phyloP scores from a whole-genome alignment of 345 rosid genomes.

The Lepidium didymum region DNA sequence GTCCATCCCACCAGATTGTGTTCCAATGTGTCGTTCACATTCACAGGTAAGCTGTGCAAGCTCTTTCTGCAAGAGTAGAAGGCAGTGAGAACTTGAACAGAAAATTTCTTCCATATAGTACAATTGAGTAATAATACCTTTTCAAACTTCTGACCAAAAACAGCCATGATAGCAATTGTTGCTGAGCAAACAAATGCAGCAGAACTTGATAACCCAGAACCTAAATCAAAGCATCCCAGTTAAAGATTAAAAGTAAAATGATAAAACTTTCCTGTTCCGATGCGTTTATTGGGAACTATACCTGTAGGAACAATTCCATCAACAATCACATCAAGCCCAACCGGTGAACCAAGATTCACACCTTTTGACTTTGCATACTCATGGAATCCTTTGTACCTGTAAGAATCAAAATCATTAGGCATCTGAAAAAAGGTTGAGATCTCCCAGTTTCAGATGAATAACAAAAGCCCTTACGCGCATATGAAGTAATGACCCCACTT shows the following conservation, averaged over 20 bases:
- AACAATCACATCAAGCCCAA: slow-evolving; percentile 82
- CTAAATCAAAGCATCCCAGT: slow-evolving; percentile 30
- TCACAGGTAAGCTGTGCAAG: slow-evolving; percentile 92
- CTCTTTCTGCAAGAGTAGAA: slow-evolving; percentile 64
- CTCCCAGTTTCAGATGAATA: not conserved
- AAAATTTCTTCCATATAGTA: not conserved
- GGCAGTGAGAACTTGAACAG: not conserved
- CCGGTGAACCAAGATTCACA: slow-evolving; percentile 52
- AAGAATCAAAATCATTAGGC: slow-evolving; percentile 1
- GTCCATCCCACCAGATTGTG: slow-evolving; percentile 99
- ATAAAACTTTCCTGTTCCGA: not conserved
- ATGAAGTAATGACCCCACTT: slow-evolving; percentile 95
- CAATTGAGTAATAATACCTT: slow-evolving; percentile 43
- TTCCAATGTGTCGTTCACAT: slow-evolving; percentile 93
- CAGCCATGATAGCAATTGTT: slow-evolving; percentile 93
- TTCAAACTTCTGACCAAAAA: slow-evolving; percentile 50
- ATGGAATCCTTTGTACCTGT: slow-evolving; percentile 79
- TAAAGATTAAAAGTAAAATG: not conserved
- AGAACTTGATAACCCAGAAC: slow-evolving; percentile 94
- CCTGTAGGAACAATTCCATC: slow-evolving; percentile 98
- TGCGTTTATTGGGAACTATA: slow-evolving; percentile 7
- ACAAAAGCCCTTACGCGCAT: slow-evolving; percentile 60
- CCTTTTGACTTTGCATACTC: slow-evolving; percentile 76
- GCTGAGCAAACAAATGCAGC: slow-evolving; percentile 96
- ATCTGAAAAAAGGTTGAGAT: not conserved